Percentiles rank a stretch among this genome's conserved stretches.
Conservation (phyloP, 345 rosid species). For the Clarkia xantiana region DNA sequence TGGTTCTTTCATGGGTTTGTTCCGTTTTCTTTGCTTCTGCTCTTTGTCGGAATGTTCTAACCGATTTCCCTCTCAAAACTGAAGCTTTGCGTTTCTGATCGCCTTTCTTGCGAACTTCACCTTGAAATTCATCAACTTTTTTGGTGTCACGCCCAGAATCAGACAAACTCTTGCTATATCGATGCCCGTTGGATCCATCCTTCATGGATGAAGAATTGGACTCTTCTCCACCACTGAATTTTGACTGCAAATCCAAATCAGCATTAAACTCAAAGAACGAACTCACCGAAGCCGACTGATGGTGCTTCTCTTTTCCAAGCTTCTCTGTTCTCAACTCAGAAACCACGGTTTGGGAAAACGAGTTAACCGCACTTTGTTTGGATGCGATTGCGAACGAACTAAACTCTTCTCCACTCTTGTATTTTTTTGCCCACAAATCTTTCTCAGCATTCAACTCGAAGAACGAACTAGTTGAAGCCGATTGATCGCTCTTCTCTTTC, state of each 20-base stretch:
- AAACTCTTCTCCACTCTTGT: too few species aligned
- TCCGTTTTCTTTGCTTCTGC: constrained; percentile 16
- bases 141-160: constrained; percentile 9
- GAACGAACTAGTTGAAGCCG: constrained; percentile 23
- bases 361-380: too few species aligned
- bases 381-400: too few species aligned
- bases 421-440: not conserved
- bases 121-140: constrained; percentile 7
- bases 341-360: too few species aligned
- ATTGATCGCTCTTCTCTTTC: constrained; percentile 19
- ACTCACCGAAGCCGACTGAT: constrained; percentile 11
- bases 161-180: constrained; percentile 7
- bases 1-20: constrained; percentile 14
- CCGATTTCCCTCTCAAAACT: constrained; percentile 44
- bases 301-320: constrained; percentile 20
- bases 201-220: too few species aligned
- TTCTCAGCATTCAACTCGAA: not conserved
- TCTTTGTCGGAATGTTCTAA: constrained; percentile 42
- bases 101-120: too few species aligned
- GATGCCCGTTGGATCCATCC: too few species aligned
- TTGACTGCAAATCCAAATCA: not conserved
- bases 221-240: not conserved
- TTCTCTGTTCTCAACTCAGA: constrained; percentile 28
- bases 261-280: not conserved
- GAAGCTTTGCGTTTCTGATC: constrained; percentile 15